phyloP scores from a whole-genome alignment of 768 basidiomycete species.

The Boletus tylopilopsis region DNA sequence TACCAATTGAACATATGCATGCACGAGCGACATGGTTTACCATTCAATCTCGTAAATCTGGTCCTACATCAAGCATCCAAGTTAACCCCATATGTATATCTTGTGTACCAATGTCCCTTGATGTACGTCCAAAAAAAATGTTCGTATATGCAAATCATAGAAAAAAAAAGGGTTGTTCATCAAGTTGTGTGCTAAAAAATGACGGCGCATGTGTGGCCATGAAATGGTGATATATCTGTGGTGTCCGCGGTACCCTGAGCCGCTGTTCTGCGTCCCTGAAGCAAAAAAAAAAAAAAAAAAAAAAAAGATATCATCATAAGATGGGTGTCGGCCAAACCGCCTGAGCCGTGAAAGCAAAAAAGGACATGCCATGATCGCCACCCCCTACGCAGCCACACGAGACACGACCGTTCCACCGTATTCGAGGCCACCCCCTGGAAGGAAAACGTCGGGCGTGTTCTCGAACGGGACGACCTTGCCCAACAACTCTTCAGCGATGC shows the following conservation, averaged over 20 bases:
- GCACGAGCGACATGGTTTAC: too few relatives aligned
- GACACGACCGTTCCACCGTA: constrained; percentile 36
- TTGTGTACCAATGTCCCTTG: neutral
- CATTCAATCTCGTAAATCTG: too few relatives aligned
- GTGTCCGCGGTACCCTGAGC: constrained; percentile 10
- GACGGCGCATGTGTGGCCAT: constrained; percentile 4
- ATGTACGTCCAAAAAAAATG: neutral
- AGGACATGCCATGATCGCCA: neutral
- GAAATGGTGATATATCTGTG: constrained; percentile 9
- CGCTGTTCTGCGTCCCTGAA: neutral
- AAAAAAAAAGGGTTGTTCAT: neutral
- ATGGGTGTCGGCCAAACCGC: neutral
- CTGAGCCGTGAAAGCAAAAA: neutral
- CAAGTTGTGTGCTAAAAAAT: constrained; percentile 6
- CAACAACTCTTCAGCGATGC: constrained; percentile 14
- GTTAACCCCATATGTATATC: too few relatives aligned
- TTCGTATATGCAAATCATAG: constrained; percentile 2
- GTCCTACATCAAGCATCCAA: too few relatives aligned
- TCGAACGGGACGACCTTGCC: constrained; percentile 35
- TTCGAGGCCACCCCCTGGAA: constrained; percentile 26
- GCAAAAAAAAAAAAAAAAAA: neutral
- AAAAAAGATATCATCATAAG: neutral
- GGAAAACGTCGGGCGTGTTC: constrained; percentile 31
- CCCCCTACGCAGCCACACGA: constrained; percentile 27
- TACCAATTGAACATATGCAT: too few relatives aligned